Percentiles rank a stretch among this genome's conserved stretches.
These are phyloP conservation scores for Claviceps pazoutovae DNA, from an alignment of 2,329 filamentous ascomycete genomes.

Conservation along the genomic window DNA sequence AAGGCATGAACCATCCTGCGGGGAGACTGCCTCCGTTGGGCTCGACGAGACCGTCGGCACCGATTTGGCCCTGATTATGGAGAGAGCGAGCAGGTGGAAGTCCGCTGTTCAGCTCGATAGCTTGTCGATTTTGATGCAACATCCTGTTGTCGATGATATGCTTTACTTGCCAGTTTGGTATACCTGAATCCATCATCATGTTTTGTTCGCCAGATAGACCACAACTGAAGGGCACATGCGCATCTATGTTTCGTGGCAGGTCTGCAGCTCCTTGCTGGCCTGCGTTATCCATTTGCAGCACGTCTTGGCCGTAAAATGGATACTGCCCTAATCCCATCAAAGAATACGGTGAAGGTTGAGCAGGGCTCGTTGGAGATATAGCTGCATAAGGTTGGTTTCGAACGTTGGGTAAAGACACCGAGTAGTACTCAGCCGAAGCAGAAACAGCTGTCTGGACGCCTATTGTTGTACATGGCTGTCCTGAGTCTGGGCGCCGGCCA, in stretches of 20 bases:
- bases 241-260: constrained; percentile 55
- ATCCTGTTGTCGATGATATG: background rate
- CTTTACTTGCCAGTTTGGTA: constrained; percentile 2
- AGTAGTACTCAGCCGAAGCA: constrained; percentile 22
- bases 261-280: constrained; percentile 29
- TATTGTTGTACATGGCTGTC: constrained; percentile 18
- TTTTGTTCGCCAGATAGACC: background rate
- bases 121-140: constrained; percentile 13
- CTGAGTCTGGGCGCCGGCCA: constrained; percentile 9
- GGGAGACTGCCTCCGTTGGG: constrained; percentile 30
- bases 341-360: constrained; percentile 25
- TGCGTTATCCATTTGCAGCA: constrained; percentile 36
- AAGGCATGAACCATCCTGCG: constrained; percentile 83
- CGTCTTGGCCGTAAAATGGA: constrained; percentile 34
- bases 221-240: constrained; percentile 56
- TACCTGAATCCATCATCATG: constrained; percentile 29
- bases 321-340: constrained; percentile 21
- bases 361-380: constrained; percentile 39
- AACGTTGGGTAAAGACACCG: constrained; percentile 27
- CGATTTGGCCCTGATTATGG: constrained; percentile 9
- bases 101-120: constrained; percentile 14
- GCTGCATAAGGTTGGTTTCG: constrained; percentile 29
- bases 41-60: constrained; percentile 10
- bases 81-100: constrained; percentile 15
- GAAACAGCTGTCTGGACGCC: constrained; percentile 26